Percentiles rank a stretch among this genome's conserved stretches.
These are phyloP conservation scores for Nothophaeocryptopus gaeumannii DNA, from an alignment of 2,329 filamentous ascomycete genomes.

Conservation along the genomic window DNA sequence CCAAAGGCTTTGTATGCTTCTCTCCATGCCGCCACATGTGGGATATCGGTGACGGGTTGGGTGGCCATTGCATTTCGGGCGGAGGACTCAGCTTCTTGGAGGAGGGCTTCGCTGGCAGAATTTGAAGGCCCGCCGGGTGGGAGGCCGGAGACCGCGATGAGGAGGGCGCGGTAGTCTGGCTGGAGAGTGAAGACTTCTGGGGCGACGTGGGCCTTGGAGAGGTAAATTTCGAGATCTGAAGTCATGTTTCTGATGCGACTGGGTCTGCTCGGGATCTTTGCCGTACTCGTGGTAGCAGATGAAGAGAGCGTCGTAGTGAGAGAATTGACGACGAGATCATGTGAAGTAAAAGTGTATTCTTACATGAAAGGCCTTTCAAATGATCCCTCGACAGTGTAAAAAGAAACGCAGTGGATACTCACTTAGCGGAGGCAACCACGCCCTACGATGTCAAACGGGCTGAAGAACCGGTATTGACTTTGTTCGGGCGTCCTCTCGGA, in stretches of 20 bases:
- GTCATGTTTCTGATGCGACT: background rate
- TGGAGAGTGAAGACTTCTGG: conserved; percentile 36
- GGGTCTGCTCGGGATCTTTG: no score
- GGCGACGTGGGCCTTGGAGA: conserved; percentile 13
- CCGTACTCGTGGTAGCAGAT: no score
- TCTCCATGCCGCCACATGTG: conserved; percentile 40
- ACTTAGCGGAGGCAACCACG: no score
- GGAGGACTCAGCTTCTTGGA: conserved; percentile 31
- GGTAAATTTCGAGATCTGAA: conserved; percentile 12
- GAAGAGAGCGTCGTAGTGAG: no score
- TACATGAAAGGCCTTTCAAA: no score
- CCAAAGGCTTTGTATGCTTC: conserved; percentile 41
- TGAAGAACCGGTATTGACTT: no score
- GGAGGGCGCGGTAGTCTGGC: conserved; percentile 39
- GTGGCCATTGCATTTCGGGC: conserved; percentile 9
- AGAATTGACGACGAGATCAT: no score
- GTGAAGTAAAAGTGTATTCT: no score
- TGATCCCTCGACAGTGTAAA: no score
- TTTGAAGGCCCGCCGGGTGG: conserved; percentile 34
- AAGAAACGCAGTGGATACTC: no score
- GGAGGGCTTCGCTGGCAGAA: conserved; percentile 30
- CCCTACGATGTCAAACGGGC: no score
- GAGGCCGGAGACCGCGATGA: conserved; percentile 37
- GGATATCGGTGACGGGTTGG: conserved; percentile 32
- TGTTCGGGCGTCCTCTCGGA: no score